Percentiles rank a stretch among this genome's conserved stretches.
Conservation (phyloP, 306 rosid species). For the Canavalia gladiata region DNA sequence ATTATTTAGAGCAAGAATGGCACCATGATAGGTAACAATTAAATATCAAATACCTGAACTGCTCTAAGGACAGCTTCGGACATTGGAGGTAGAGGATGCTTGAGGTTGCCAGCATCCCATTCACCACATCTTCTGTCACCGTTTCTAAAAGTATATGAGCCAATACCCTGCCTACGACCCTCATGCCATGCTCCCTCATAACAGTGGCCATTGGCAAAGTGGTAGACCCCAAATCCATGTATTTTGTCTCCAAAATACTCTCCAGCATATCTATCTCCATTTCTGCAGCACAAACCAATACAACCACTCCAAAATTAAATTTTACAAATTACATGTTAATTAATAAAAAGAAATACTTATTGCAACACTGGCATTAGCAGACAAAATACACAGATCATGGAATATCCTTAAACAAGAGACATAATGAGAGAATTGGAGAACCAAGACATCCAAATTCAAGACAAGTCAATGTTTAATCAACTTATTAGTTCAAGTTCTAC, state of each 20-base stretch:
- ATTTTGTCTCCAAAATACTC: constrained; percentile 98
- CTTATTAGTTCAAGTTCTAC: too few relatives aligned
- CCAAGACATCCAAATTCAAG: constrained; percentile 4
- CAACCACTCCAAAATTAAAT: background rate
- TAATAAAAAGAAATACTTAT: background rate
- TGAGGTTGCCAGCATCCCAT: constrained; percentile 94
- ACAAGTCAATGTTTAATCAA: background rate
- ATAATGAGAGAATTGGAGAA: background rate
- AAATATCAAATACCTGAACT: constrained; percentile 68
- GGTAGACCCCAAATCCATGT: constrained; percentile 97
- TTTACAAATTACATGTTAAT: background rate
- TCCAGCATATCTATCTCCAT: constrained; percentile 98
- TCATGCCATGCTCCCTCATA: constrained; percentile 99
- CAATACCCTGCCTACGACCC: constrained; percentile 89
- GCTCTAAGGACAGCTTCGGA: constrained; percentile 73
- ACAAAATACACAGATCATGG: background rate
- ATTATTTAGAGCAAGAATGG: background rate
- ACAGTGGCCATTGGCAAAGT: constrained; percentile 92
- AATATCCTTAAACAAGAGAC: constrained; percentile 16
- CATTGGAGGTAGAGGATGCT: constrained; percentile 67
- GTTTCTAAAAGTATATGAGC: constrained; percentile 75
- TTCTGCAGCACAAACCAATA: constrained; percentile 58
- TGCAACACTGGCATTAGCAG: background rate
- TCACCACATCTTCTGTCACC: constrained; percentile 82
- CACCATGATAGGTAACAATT: background rate